Conservation (phyloP, 805 yeast genomes). For the Yamadazyma sp. region DNA sequence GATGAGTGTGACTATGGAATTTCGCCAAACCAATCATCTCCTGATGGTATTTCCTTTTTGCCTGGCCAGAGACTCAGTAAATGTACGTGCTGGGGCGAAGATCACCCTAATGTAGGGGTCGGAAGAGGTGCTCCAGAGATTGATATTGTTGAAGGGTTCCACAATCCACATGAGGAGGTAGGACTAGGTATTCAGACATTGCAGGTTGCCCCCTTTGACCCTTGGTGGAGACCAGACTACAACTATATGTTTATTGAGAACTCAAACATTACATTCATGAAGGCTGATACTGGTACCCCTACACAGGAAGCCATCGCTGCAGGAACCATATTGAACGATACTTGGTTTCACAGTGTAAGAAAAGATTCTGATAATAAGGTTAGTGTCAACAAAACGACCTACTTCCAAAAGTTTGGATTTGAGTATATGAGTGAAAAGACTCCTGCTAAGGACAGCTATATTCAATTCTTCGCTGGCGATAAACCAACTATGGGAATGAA, state of each 20-base stretch:
- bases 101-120: conserved; percentile 37
- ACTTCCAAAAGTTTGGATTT: conserved; percentile 35
- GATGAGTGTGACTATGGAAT: conserved; percentile 38
- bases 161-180: conserved; percentile 17
- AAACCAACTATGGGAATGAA: conserved; percentile 26
- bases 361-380: conserved; percentile 8
- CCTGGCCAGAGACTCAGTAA: conserved; percentile 36
- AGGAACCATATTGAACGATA: conserved; percentile 32
- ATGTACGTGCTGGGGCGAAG: conserved; percentile 36
- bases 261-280: conserved; percentile 32
- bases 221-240: conserved; percentile 45
- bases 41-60: conserved; percentile 38
- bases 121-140: conserved; percentile 41
- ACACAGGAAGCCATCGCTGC: conserved; percentile 42
- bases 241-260: conserved; percentile 30
- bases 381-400: conserved; percentile 11
- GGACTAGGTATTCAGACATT: conserved; percentile 34
- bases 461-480: conserved; percentile 35
- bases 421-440: conserved; percentile 31
- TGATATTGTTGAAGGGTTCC: conserved; percentile 24
- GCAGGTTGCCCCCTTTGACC: conserved; percentile 46
- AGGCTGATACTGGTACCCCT: conserved; percentile 38
- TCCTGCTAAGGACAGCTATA: conserved; percentile 26
- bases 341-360: conserved; percentile 33
- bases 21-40: conserved; percentile 39